Evolutionary conservation across 805 yeast species (phyloP).

Genomic region (Sungouiozyma ichnusensis): DNA sequence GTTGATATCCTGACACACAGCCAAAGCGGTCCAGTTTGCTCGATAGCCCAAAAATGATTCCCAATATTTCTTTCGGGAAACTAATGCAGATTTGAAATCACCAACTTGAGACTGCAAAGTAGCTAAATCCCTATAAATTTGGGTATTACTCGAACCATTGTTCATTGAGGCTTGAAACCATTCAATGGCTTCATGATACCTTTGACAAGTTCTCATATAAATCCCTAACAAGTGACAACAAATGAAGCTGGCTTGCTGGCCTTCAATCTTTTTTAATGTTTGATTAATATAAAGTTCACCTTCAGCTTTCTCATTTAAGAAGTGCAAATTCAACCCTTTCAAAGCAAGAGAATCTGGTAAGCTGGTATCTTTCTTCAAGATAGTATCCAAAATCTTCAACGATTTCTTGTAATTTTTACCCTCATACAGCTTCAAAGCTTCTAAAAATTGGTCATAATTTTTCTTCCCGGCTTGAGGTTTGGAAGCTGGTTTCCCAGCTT

Average conservation of each 20-base stretch:
- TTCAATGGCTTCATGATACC: slow-evolving; percentile 67
- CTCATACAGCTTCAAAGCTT: slow-evolving; percentile 77
- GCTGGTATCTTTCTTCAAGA: slow-evolving; percentile 62
- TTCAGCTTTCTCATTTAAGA: slow-evolving; percentile 49
- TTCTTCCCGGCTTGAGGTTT: slow-evolving; percentile 28
- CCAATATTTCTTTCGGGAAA: slow-evolving; percentile 57
- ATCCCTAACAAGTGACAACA: slow-evolving; percentile 82
- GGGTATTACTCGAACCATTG: slow-evolving; percentile 68
- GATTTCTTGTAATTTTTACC: slow-evolving; percentile 80
- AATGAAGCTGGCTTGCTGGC: slow-evolving; percentile 42
- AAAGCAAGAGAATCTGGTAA: slow-evolving; percentile 78
- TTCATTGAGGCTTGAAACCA: slow-evolving; percentile 67
- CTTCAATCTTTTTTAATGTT: slow-evolving; percentile 49
- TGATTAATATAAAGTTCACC: slow-evolving; percentile 50
- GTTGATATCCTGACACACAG: slow-evolving; percentile 73
- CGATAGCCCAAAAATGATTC: slow-evolving; percentile 71
- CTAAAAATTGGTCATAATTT: slow-evolving; percentile 68
- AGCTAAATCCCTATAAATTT: slow-evolving; percentile 73
- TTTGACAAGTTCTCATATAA: slow-evolving; percentile 57
- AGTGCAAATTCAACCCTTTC: slow-evolving; percentile 63
- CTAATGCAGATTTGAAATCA: slow-evolving; percentile 52
- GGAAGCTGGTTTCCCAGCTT: slow-evolving; percentile 7
- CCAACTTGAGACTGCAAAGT: slow-evolving; percentile 71
- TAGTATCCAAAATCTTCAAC: slow-evolving; percentile 59
- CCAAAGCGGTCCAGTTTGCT: slow-evolving; percentile 83